phyloP scores from a whole-genome alignment of 352 stramenopile species.

The Phytophthora podocarpi region DNA sequence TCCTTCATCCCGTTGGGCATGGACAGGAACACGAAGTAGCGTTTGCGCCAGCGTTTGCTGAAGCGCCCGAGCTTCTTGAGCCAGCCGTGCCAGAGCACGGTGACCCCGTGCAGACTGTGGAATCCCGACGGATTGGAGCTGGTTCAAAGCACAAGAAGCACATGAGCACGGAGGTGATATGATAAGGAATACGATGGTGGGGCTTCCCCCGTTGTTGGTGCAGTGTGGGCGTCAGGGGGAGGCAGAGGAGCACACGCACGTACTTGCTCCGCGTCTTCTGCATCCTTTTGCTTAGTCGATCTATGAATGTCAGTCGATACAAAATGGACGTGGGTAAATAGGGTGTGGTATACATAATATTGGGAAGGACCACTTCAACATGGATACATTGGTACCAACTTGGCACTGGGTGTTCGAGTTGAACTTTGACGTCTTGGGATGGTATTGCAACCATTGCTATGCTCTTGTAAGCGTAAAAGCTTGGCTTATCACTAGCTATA shows the following conservation, averaged over 20 bases:
- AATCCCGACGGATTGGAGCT: conserved; percentile 62
- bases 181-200: background rate
- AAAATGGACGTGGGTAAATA: no score
- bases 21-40: conserved; percentile 84
- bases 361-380: conserved; percentile 22
- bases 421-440: no score
- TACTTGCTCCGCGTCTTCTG: conserved; percentile 61
- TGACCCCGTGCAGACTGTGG: conserved; percentile 54
- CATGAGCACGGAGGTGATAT: conserved; percentile 3
- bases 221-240: background rate
- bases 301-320: no score
- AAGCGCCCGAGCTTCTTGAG: conserved; percentile 86
- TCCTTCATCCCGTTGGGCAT: conserved; percentile 69
- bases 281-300: conserved; percentile 33
- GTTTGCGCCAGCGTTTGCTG: conserved; percentile 78
- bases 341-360: conserved; percentile 14
- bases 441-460: no score
- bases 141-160: conserved; percentile 5
- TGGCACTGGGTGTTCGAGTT: no score
- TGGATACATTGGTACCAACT: background rate
- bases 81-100: conserved; percentile 85
- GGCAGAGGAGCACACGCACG: conserved; percentile 2
- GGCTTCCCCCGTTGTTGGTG: background rate
- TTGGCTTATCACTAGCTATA: no score
- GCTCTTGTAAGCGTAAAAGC: no score